Percentiles rank a stretch among this genome's conserved stretches.
These are phyloP conservation scores for Aspergillus neotritici DNA, from an alignment of 2,329 filamentous ascomycete genomes.

Conservation along the genomic window DNA sequence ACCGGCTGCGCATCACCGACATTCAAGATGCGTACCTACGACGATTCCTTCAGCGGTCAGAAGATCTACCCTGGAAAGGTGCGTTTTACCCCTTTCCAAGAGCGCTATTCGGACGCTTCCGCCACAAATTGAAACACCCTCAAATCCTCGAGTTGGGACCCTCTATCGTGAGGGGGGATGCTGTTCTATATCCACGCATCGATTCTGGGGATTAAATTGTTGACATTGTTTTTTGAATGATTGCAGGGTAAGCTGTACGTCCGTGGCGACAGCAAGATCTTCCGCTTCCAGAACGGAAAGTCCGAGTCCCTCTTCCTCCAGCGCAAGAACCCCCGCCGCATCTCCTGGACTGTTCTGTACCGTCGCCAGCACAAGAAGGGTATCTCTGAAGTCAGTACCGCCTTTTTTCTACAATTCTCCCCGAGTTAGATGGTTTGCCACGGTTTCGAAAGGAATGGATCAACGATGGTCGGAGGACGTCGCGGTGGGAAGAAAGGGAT, in stretches of 20 bases:
- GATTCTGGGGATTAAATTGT: slow-evolving; percentile 13
- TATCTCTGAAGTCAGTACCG: slow-evolving; percentile 91
- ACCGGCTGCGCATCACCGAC: slow-evolving; percentile 43
- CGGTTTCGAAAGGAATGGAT: slow-evolving; percentile 4
- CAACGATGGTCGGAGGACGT: background rate
- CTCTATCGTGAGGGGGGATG: too few relatives aligned
- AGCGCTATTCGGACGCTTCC: slow-evolving; percentile 2
- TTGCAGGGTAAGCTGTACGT: slow-evolving; percentile 97
- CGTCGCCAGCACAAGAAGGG: slow-evolving; percentile 99
- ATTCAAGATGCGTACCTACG: slow-evolving; percentile 69
- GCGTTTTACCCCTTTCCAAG: slow-evolving; percentile 36
- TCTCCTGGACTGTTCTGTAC: slow-evolving; percentile 98
- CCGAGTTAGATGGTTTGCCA: slow-evolving; percentile 14
- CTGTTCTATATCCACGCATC: background rate
- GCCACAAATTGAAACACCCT: background rate
- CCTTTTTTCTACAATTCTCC: slow-evolving; percentile 17
- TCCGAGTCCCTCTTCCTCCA: slow-evolving; percentile 99
- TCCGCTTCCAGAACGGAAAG: slow-evolving; percentile 99
- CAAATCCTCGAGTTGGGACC: too few relatives aligned
- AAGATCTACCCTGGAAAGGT: slow-evolving; percentile 80
- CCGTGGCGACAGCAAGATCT: slow-evolving; percentile 99
- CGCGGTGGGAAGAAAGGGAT: background rate
- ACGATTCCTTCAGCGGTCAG: slow-evolving; percentile 70
- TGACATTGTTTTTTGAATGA: slow-evolving; percentile 28
- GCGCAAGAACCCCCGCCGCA: slow-evolving; percentile 99